Evolutionary conservation across 2,329 filamentous ascomycete genomes (phyloP).

Genomic region (Periconia sp.): DNA sequence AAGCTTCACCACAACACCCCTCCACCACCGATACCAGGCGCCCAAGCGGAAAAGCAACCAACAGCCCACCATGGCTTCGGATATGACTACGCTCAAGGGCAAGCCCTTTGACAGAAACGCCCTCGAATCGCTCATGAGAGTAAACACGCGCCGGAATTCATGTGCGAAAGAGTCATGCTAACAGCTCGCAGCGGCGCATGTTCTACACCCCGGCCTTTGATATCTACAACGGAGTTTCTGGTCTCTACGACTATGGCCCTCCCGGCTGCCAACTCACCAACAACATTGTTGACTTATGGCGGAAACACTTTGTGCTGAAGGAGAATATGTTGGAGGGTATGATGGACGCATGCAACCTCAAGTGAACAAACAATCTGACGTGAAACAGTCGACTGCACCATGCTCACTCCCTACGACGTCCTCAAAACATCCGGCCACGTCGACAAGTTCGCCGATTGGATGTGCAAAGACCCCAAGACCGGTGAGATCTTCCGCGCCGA

Average conservation of each 20-base stretch:
- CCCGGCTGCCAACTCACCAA: conserved; percentile 83
- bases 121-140: conserved; percentile 83
- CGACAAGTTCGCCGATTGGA: conserved; percentile 97
- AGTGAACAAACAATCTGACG: conserved; percentile 15
- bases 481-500: conserved; percentile 96
- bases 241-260: conserved; percentile 91
- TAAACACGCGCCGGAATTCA: conserved; percentile 52
- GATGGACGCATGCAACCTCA: conserved; percentile 13
- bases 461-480: conserved; percentile 98
- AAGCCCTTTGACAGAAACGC: conserved; percentile 81
- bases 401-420: conserved; percentile 88
- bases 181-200: conserved; percentile 36
- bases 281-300: conserved; percentile 86
- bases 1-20: conserved; percentile 38
- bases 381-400: conserved; percentile 75
- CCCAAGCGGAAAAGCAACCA: conserved; percentile 27
- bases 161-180: conserved; percentile 21
- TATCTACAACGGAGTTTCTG: conserved; percentile 85
- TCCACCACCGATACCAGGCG: conserved; percentile 29
- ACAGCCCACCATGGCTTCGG: conserved; percentile 30
- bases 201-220: conserved; percentile 97
- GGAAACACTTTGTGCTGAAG: conserved; percentile 89
- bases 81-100: conserved; percentile 65
- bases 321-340: conserved; percentile 84
- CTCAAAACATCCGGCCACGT: conserved; percentile 94